phyloP scores from a whole-genome alignment of 257 asterid species.

The Ophiorrhiza pumila region DNA sequence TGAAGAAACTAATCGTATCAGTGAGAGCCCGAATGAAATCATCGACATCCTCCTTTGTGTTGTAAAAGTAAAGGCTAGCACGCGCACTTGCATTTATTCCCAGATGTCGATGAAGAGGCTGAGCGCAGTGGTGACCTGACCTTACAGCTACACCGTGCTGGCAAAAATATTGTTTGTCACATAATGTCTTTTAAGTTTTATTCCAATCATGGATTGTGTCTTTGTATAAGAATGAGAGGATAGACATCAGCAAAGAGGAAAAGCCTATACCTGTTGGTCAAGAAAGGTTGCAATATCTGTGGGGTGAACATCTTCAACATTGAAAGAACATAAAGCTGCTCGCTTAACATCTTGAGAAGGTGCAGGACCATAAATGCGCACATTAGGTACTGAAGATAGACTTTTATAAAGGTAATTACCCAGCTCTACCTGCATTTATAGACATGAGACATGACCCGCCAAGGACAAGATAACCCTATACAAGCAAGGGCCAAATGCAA shows the following conservation, averaged over 20 bases:
- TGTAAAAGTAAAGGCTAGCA: constrained; percentile 90
- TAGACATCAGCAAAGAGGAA: background rate
- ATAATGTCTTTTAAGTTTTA: background rate
- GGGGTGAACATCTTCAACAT: constrained; percentile 72
- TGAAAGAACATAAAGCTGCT: constrained; percentile 92
- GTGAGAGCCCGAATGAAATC: constrained; percentile 59
- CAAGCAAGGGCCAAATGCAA: background rate
- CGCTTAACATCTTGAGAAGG: constrained; percentile 59
- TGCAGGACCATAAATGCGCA: constrained; percentile 79
- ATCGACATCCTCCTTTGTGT: constrained; percentile 88
- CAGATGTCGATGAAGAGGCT: constrained; percentile 77
- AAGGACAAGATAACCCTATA: background rate
- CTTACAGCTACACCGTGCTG: constrained; percentile 91
- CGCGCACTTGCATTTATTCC: constrained; percentile 86
- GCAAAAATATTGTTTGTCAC: background rate
- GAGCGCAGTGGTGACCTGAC: constrained; percentile 98
- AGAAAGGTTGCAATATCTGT: constrained; percentile 86
- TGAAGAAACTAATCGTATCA: constrained; percentile 63
- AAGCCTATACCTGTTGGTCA: constrained; percentile 65
- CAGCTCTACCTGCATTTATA: constrained; percentile 54
- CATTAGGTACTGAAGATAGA: constrained; percentile 48
- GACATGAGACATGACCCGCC: background rate
- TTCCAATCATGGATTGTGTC: background rate
- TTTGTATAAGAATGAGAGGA: background rate
- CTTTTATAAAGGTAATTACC: constrained; percentile 56